Percentiles rank a stretch among this genome's conserved stretches.
Evolutionary conservation across 495 filamentous ascomycete genomes (phyloP).

Genomic region (Podospora comata): DNA sequence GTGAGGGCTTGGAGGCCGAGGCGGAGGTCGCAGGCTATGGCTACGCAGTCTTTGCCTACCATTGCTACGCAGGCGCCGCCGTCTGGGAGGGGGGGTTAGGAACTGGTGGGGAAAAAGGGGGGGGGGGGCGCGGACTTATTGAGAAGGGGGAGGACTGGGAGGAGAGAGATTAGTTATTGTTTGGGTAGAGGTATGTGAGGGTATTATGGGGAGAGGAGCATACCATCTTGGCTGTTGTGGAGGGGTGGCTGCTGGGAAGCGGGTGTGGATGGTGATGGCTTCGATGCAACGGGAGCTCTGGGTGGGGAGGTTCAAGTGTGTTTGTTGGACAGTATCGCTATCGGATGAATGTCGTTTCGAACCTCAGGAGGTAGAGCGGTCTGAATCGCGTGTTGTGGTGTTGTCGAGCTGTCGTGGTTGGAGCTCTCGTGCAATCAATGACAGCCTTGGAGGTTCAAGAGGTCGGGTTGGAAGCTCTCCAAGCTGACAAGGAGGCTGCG

Average conservation of each 20-base stretch:
- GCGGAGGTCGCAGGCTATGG: conserved; percentile 97
- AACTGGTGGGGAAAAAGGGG: conserved; percentile 4
- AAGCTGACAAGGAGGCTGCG: conserved; percentile 19
- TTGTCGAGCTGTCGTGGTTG: conserved; percentile 16
- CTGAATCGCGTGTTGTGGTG: conserved; percentile 6
- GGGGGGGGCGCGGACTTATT: conserved; percentile 61
- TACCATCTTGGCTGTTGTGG: conserved; percentile 28
- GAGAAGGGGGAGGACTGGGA: conserved; percentile 73
- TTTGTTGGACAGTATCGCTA: neutral
- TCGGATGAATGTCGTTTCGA: neutral
- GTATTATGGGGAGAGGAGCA: conserved; percentile 5
- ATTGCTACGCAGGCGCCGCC: conserved; percentile 96
- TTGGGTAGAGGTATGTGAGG: neutral
- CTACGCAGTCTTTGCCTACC: conserved; percentile 99
- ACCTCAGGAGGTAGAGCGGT: neutral
- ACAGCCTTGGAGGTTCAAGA: neutral
- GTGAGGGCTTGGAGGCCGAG: conserved; percentile 95
- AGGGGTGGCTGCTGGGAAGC: neutral
- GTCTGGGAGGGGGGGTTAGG: conserved; percentile 51
- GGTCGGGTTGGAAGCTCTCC: conserved; percentile 28
- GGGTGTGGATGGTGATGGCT: conserved; percentile 12
- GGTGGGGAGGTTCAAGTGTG: neutral
- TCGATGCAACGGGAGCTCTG: neutral
- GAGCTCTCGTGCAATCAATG: conserved; percentile 17
- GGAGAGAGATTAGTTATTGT: neutral